Base-by-base conservation (phyloP, 2,329 filamentous ascomycete genomes). In the Aspergillus brasiliensis region DNA sequence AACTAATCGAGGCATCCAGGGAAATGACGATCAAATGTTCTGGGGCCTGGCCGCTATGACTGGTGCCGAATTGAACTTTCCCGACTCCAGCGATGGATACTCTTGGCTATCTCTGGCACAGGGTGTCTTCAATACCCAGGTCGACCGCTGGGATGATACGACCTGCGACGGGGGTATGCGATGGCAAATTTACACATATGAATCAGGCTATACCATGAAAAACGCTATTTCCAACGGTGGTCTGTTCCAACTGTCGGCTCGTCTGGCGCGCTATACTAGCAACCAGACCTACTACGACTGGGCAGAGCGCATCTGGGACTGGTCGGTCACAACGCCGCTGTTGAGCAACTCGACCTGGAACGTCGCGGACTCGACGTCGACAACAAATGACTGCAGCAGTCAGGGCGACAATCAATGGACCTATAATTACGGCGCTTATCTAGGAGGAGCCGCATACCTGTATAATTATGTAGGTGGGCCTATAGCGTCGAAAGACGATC, bases 21-120 rank as follows among this genome's bases (percentile, higher is more conserved):
- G 83, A 52, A 85, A 86, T 62, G 84, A 86, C 59, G 84, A 86
- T 56, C 84, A 86, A 68, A 79, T 77, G 11, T 86, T 86, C 68
- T 86, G 84, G 84, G 84, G 77, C 7, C 80, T 83, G 56, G 78
- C 82, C 31, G 83, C 82, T 42, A 82, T 87, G 77, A 78, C 81
- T 2, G 84, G 84, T 6, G 83, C 83, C 31, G 84, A 86, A 54
- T 57, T 71, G 8, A 74, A 74, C 21, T 76, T 75, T 28, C 73
- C 74, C 10, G 73, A 75, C 38, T 69, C 70, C 0, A 63, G 79
- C 0, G 84, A 83, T 61, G 73, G 88, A 59, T 86, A 89, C 1
- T 87, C 89, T 62, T 96, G 90, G 90, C 82, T 95, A n/a, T 86
- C 88, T 11, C 82, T 96, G 47, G 88, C 85, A 0, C 89, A 92